These are phyloP conservation scores for Ceratocystis albifundus DNA, from an alignment of 2,329 filamentous ascomycete species.

Conservation along the genomic window DNA sequence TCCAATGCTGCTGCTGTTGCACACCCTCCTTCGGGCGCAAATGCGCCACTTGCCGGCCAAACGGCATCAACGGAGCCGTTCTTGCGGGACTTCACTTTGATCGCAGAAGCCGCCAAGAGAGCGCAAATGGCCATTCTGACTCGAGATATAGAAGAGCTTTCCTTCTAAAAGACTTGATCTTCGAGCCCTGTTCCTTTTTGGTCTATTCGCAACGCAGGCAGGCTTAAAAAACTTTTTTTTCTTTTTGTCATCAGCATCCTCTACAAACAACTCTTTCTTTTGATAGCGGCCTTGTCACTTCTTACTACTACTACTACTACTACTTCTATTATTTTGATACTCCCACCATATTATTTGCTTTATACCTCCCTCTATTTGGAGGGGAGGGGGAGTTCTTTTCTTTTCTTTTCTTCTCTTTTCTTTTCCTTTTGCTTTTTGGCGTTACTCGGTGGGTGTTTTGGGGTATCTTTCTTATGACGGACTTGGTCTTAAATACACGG, in stretches of 20 bases:
- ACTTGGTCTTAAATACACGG: constrained; percentile 1
- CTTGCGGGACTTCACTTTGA: constrained; percentile 68
- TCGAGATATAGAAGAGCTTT: constrained; percentile 69
- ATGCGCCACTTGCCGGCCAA: constrained; percentile 24
- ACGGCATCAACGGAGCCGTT: constrained; percentile 42
- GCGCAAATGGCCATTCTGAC: constrained; percentile 84
- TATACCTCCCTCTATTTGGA: too few relatives aligned
- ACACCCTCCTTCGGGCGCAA: not conserved
- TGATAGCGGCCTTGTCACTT: too few relatives aligned
- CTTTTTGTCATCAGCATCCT: not conserved
- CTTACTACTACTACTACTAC: too few relatives aligned
- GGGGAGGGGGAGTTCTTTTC: not conserved
- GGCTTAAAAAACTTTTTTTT: not conserved
- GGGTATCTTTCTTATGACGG: not conserved
- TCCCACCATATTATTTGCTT: too few relatives aligned
- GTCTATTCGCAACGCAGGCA: not conserved
- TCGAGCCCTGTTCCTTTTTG: not conserved
- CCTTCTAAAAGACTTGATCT: constrained; percentile 33
- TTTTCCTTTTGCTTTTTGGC: constrained; percentile 11
- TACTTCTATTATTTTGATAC: too few relatives aligned
- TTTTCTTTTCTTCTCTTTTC: not conserved
- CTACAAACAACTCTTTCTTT: not conserved
- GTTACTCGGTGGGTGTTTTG: constrained; percentile 2
- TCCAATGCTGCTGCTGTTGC: not conserved
- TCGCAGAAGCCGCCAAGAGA: constrained; percentile 85